These are phyloP conservation scores for Aureobasidium subglaciale DNA, from an alignment of 2,329 filamentous ascomycete species.

Conservation along the genomic window DNA sequence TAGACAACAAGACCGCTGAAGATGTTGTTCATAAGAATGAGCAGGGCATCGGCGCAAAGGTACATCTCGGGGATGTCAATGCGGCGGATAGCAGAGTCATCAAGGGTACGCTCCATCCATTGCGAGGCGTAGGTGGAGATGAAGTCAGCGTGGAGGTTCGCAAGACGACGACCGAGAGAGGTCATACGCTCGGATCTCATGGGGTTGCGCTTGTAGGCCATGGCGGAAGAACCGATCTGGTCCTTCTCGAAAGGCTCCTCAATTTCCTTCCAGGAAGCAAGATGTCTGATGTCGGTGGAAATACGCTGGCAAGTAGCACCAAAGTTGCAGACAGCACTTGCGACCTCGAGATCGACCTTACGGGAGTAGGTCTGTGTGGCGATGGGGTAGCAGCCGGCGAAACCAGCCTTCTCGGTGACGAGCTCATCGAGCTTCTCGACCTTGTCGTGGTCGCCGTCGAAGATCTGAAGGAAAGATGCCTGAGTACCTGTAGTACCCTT, in stretches of 20 bases:
- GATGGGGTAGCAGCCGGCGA: constrained; percentile 54
- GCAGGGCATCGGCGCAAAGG: constrained; percentile 40
- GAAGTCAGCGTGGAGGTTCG: constrained; percentile 48
- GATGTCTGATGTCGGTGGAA: constrained; percentile 64
- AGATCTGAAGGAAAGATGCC: constrained; percentile 68
- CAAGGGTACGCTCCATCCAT: constrained; percentile 72
- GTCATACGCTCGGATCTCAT: constrained; percentile 56
- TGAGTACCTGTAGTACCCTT: constrained; percentile 71
- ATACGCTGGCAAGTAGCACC: constrained; percentile 75
- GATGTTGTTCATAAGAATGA: constrained; percentile 56
- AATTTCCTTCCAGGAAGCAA: constrained; percentile 72
- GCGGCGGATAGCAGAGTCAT: constrained; percentile 65
- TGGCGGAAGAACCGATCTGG: constrained; percentile 65
- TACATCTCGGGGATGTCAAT: constrained; percentile 44
- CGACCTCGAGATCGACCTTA: constrained; percentile 75
- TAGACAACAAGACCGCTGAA: constrained; percentile 70
- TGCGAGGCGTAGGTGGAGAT: constrained; percentile 63
- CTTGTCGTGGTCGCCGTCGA: constrained; percentile 53
- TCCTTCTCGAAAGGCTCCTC: constrained; percentile 77
- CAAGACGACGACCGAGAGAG: constrained; percentile 45
- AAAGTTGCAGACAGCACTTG: constrained; percentile 71
- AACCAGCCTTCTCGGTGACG: constrained; percentile 60
- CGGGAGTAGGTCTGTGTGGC: constrained; percentile 70
- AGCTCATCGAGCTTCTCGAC: constrained; percentile 57
- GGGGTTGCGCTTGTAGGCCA: constrained; percentile 60